Evolutionary conservation across 164 flowering plant genomes (phyloP).

Genomic region (Echeveria elegans): DNA sequence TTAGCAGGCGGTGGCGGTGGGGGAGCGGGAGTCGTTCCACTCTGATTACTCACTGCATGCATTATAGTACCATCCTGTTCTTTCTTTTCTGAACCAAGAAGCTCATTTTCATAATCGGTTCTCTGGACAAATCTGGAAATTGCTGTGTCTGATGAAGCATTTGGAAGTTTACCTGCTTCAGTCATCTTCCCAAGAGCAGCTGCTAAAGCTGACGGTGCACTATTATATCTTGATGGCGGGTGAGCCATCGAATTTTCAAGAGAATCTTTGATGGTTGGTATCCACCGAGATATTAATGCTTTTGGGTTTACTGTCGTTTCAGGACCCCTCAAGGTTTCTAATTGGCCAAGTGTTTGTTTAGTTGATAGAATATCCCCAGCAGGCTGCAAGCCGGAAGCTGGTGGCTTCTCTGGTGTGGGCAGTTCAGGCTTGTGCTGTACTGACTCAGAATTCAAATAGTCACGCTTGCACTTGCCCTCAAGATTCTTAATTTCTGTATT

Average conservation of each 20-base stretch:
- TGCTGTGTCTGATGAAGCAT: conserved; percentile 8
- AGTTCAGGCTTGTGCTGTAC: conserved; percentile 21
- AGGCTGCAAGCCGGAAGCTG: conserved; percentile 18
- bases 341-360: conserved; percentile 33
- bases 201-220: conserved; percentile 56
- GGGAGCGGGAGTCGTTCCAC: background rate
- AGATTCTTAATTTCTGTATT: conserved; percentile 13
- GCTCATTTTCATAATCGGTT: conserved; percentile 8
- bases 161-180: background rate
- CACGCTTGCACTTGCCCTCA: conserved; percentile 17
- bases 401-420: conserved; percentile 21
- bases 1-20: background rate
- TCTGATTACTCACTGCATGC: background rate
- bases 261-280: conserved; percentile 49
- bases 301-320: conserved; percentile 31
- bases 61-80: background rate
- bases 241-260: conserved; percentile 34
- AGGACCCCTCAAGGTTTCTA: conserved; percentile 24
- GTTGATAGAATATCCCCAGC: conserved; percentile 24
- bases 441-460: conserved; percentile 19
- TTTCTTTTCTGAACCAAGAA: background rate
- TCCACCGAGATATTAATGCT: conserved; percentile 40
- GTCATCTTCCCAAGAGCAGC: conserved; percentile 26
- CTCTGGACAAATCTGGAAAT: conserved; percentile 13
- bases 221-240: conserved; percentile 68